phyloP scores from a whole-genome alignment of 1,139 yeast genomes.

The Candida mesenterica region DNA sequence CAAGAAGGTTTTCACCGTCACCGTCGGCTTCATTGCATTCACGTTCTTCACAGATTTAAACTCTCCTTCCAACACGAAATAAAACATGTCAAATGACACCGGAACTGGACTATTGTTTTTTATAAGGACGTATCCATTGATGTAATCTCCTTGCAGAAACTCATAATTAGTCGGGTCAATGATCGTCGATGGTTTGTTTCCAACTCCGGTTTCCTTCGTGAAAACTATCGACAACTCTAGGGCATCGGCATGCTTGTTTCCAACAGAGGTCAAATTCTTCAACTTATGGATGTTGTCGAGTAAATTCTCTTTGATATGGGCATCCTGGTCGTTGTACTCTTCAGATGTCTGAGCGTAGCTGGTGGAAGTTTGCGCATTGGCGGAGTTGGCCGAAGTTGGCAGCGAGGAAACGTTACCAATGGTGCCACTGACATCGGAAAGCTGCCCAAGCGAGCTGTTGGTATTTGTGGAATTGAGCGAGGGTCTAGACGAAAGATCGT shows the following conservation, averaged over 20 bases:
- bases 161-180: constrained; percentile 37
- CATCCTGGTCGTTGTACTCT: constrained; percentile 1
- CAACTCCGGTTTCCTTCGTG: constrained; percentile 35
- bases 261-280: constrained; percentile 32
- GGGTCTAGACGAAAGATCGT: too few relatives aligned
- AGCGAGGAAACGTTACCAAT: not conserved
- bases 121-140: constrained; percentile 38
- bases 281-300: constrained; percentile 39
- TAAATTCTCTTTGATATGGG: constrained; percentile 26
- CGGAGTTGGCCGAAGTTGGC: not conserved
- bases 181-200: constrained; percentile 26
- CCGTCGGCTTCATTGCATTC: not conserved
- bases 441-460: too few relatives aligned
- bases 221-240: constrained; percentile 32
- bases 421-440: too few relatives aligned
- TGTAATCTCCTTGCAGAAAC: constrained; percentile 40
- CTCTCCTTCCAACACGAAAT: constrained; percentile 40
- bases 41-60: constrained; percentile 12
- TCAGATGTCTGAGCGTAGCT: not conserved
- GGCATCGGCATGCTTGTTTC: constrained; percentile 26
- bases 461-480: not conserved
- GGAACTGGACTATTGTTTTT: constrained; percentile 24
- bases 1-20: constrained; percentile 26
- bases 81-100: constrained; percentile 42
- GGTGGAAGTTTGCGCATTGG: not conserved